Conservation (phyloP, 768 basidiomycete genomes). For the Boletellus ananas region DNA sequence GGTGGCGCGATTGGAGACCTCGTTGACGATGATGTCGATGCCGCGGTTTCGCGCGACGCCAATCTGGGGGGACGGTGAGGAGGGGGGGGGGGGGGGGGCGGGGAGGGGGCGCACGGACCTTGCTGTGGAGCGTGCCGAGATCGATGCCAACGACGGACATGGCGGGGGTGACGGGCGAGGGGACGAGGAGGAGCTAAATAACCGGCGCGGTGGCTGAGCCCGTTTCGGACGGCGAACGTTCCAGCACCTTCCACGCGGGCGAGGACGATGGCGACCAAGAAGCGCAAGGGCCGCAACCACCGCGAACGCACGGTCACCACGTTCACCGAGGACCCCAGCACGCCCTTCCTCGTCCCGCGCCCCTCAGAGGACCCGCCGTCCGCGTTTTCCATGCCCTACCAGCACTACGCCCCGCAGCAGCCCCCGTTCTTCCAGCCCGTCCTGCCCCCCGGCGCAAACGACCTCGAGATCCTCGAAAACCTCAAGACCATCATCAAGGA, state of each 20-base stretch:
- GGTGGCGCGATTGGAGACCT: conserved; percentile 94
- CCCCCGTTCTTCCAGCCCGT: conserved; percentile 27
- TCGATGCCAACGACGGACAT: conserved; percentile 97
- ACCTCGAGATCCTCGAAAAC: conserved; percentile 71
- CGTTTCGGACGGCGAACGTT: conserved; percentile 21
- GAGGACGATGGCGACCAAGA: no score
- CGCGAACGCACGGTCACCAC: conserved; percentile 69
- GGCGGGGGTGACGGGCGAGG: background rate
- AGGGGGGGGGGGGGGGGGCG: background rate
- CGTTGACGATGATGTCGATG: conserved; percentile 98
- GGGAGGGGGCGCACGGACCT: conserved; percentile 41
- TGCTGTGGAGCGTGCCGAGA: conserved; percentile 86
- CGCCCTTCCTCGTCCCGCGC: conserved; percentile 48
- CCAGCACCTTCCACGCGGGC: conserved; percentile 26
- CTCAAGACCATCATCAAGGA: conserved; percentile 70
- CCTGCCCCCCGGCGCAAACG: conserved; percentile 55
- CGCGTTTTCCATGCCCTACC: conserved; percentile 39
- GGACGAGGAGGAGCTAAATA: conserved; percentile 5
- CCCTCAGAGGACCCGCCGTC: conserved; percentile 48
- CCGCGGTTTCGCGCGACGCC: conserved; percentile 94
- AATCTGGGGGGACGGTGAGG: conserved; percentile 48
- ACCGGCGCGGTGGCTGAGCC: conserved; percentile 18
- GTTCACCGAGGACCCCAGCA: conserved; percentile 56
- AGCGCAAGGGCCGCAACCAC: conserved; percentile 54
- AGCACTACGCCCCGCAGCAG: conserved; percentile 30